phyloP scores from a whole-genome alignment of 2,329 filamentous ascomycete species.

The Stachybotrys elegans region DNA sequence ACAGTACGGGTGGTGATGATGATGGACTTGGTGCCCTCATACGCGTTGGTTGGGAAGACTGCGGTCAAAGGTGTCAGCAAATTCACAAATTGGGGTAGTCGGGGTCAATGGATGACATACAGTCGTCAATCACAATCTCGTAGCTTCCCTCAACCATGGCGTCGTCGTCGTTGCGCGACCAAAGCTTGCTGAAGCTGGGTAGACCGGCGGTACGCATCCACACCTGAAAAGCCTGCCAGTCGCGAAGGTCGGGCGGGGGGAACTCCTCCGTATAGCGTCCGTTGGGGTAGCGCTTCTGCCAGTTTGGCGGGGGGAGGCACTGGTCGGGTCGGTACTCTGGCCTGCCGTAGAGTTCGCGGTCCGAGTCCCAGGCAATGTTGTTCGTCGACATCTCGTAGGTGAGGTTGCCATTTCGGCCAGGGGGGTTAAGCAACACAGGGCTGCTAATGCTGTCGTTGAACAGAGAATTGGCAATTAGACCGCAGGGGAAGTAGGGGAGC shows the following conservation, averaged over 20 bases:
- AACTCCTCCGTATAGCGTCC: conserved; percentile 58
- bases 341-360: conserved; percentile 71
- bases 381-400: conserved; percentile 69
- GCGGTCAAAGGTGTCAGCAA: background rate
- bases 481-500: conserved; percentile 87
- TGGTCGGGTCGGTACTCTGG: conserved; percentile 60
- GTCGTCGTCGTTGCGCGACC: conserved; percentile 70
- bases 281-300: conserved; percentile 64
- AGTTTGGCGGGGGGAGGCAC: conserved; percentile 82
- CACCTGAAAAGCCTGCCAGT: conserved; percentile 85
- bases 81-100: background rate
- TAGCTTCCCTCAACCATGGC: conserved; percentile 69
- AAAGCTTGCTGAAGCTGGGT: conserved; percentile 91
- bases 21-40: conserved; percentile 84
- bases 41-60: conserved; percentile 78
- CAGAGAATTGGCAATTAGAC: conserved; percentile 90
- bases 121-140: conserved; percentile 67
- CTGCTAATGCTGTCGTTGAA: conserved; percentile 88
- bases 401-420: conserved; percentile 19
- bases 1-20: conserved; percentile 85
- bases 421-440: conserved; percentile 56
- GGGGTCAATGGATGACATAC: conserved; percentile 51
- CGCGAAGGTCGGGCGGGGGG: conserved; percentile 65
- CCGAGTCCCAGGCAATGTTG: conserved; percentile 82
- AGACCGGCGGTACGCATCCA: conserved; percentile 98